Evolutionary conservation across 2,329 filamentous ascomycete genomes (phyloP), one percentile per base, ranked within the genome.

Genomic region (Mollisiaceae sp.): DNA sequence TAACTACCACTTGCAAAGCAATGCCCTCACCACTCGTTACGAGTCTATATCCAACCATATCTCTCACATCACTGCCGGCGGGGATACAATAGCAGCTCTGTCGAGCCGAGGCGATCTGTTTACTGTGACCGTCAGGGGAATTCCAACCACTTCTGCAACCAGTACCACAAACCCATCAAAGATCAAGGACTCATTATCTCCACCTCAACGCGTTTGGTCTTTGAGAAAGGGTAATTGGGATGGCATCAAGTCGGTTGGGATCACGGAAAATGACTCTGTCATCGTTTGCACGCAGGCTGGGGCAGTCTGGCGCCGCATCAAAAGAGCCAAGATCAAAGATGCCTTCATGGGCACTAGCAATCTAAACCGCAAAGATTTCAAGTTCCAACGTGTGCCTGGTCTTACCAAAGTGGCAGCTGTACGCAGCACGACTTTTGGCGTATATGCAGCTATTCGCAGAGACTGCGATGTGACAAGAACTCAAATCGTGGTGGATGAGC

Each of bases 131-230:
- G 86, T 97, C 32, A 92, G 88, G 67, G 89, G 88, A 64, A 79
- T 82, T 6, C 91, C 94, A 64, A 79, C 82, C 1, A 84, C 84
- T 59, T 43, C 80, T 1, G 83, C 82, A 9, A 85, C 88, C 2
- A 97, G 94, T 0, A 97, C 94, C 0, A 97, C 94, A 0, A 97
- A 97, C 74, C 94, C 94, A 0, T 87, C 90, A 59, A 97, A 97
- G 76, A 96, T 97, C 66, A 91, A 91, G 70, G 91, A 90, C 67
- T 91, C 93, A 1, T 82, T 97, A 2, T 93, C 92, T 0, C 79
- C 83, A 43, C 92, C 94, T 0, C 87, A 92, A 67, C 89, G 92
- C 65, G 89, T 97, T 32, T 99, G 95, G 95, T 92, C 90, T 36
- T 89, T 94, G 2, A 90, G 90, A 71, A 97, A 96, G 63, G 75